These are phyloP conservation scores for Larix kaempferi DNA, from an alignment of 75 land plant species.

Conservation along the genomic window DNA sequence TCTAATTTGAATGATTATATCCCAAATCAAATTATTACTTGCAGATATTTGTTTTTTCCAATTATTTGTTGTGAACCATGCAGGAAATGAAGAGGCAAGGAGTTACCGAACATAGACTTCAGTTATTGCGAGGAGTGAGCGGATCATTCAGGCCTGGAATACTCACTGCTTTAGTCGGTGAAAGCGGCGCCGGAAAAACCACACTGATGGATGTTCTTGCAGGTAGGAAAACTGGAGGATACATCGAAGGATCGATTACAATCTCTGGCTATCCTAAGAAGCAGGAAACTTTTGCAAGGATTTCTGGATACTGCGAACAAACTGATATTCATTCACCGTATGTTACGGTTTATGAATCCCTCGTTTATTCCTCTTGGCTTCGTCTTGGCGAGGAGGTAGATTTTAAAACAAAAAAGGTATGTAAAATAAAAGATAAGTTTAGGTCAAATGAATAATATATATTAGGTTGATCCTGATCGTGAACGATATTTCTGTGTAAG, in stretches of 20 bases:
- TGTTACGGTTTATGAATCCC: constrained; percentile 71
- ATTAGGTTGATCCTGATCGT: background rate
- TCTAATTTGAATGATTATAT: background rate
- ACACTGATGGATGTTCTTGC: constrained; percentile 86
- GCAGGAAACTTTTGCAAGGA: constrained; percentile 75
- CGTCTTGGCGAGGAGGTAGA: constrained; percentile 51
- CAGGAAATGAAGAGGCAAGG: constrained; percentile 78
- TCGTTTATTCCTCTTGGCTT: constrained; percentile 68
- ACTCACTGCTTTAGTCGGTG: constrained; percentile 75
- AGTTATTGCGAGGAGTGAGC: constrained; percentile 55
- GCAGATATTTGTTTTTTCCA: no score
- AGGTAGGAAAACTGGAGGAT: constrained; percentile 85
- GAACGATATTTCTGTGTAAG: background rate
- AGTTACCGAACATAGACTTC: constrained; percentile 37
- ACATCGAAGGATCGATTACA: constrained; percentile 52
- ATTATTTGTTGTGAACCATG: background rate
- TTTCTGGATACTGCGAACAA: constrained; percentile 80
- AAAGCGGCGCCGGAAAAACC: constrained; percentile 82
- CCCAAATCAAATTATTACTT: background rate
- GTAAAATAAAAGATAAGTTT: background rate
- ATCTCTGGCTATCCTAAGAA: constrained; percentile 74
- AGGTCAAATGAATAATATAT: background rate
- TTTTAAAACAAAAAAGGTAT: constrained; percentile 40
- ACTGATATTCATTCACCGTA: constrained; percentile 80
- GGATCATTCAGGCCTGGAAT: constrained; percentile 79